phyloP scores from a whole-genome alignment of 345 rosid genomes.

The Leavenworthia alabamica region DNA sequence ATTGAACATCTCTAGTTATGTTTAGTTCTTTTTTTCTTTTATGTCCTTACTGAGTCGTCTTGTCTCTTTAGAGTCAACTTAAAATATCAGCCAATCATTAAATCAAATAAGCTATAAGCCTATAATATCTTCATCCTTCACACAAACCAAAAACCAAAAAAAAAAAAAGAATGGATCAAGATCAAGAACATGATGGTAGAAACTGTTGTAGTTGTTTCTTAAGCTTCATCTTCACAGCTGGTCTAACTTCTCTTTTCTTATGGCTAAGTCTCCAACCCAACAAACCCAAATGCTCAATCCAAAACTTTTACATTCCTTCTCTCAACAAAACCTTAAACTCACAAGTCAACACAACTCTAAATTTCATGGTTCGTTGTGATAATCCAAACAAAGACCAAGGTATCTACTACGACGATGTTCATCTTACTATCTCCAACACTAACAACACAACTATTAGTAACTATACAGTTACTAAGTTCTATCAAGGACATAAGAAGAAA shows the following conservation, averaged over 20 bases:
- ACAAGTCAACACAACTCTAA: slow-evolving; percentile 32
- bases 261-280: slow-evolving; percentile 68
- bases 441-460: slow-evolving; percentile 14
- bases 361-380: slow-evolving; percentile 38
- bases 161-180: not conserved
- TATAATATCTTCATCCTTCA: no score
- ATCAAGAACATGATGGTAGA: slow-evolving; percentile 30
- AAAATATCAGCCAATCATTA: not conserved
- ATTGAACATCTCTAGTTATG: not conserved
- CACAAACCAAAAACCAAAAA: no score
- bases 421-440: slow-evolving; percentile 35
- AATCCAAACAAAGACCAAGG: slow-evolving; percentile 76
- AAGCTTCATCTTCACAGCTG: slow-evolving; percentile 47
- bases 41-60: not conserved
- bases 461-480: slow-evolving; percentile 34
- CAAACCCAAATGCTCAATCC: slow-evolving; percentile 47
- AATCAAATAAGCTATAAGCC: slow-evolving; percentile 3
- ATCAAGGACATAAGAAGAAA: slow-evolving; percentile 65
- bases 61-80: not conserved
- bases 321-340: slow-evolving; percentile 38
- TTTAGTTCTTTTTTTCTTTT: not conserved
- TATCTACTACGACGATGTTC: slow-evolving; percentile 51
- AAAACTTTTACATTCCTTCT: slow-evolving; percentile 49
- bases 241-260: slow-evolving; percentile 57
- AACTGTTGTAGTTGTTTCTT: slow-evolving; percentile 49